Evolutionary conservation across 345 rosid species (phyloP).

Genomic region (Excoecaria cochinchinensis): DNA sequence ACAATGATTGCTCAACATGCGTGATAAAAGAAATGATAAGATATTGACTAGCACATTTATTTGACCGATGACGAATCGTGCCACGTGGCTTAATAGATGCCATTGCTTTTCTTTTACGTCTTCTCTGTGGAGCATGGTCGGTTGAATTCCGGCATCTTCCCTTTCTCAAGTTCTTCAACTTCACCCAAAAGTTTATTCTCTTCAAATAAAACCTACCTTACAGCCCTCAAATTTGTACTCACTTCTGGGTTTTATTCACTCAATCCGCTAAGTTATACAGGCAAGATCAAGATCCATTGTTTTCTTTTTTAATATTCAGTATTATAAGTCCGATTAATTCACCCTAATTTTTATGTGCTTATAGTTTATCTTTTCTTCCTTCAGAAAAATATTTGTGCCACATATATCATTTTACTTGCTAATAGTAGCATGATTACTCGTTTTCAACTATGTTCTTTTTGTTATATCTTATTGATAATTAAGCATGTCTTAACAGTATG

Average conservation of each 20-base stretch:
- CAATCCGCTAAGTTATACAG: too few species aligned
- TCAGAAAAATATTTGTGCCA: too few species aligned
- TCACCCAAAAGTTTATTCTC: constrained; percentile 25
- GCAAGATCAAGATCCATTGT: background rate
- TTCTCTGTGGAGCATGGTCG: constrained; percentile 46
- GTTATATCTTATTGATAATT: background rate
- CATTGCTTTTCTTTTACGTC: constrained; percentile 48
- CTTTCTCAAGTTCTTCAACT: constrained; percentile 27
- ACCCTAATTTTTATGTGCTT: background rate
- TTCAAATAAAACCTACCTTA: background rate
- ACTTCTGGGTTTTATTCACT: too few species aligned
- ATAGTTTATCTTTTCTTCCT: background rate
- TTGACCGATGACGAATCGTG: constrained; percentile 22
- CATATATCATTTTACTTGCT: background rate
- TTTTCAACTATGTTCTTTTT: background rate
- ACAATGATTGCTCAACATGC: constrained; percentile 37
- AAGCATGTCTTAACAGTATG: background rate
- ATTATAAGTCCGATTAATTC: constrained; percentile 8
- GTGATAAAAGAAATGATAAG: constrained; percentile 35
- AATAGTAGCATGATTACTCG: background rate
- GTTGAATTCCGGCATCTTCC: constrained; percentile 53
- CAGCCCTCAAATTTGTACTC: too few species aligned
- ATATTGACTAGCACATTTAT: constrained; percentile 31
- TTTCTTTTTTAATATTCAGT: background rate
- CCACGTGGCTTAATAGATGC: constrained; percentile 42